Base-by-base conservation (phyloP, 371 early-diverging fungal species). In the Mucor irregularis region DNA sequence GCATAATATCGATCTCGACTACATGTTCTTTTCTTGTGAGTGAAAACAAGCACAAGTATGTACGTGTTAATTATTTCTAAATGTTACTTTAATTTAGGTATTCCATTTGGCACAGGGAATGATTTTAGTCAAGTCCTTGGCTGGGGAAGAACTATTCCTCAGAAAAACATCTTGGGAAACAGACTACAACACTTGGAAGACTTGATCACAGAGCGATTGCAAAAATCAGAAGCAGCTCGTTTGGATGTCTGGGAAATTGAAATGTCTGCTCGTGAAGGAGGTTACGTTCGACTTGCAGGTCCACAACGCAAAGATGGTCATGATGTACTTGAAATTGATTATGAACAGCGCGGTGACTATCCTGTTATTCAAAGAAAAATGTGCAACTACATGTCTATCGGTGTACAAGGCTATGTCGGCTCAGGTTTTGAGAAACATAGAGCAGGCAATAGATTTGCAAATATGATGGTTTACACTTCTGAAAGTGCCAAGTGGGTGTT, bases 91-190 rank as follows among this genome's bases (percentile, higher is more conserved):
- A 43, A 1, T 8, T 16, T 49, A 76, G 76, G 76, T 55, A 84
- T 84, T 25, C 86, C 86, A 1, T 83, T 86, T 56, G 86, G 86
- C 38, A 86, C 86, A 5, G 86, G 86, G 28, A 86, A 86, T 53
- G 86, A 86, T 53, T 80, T 86, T 53, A 71, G 80, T 26, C 84
- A 86, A 33, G 84, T 83, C 14, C 56, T 86, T 6, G 86, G 86
- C 7, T 86, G 86, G 86, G 86, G 84, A 2, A 81, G 86, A 30
- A 83, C 83, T 17, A 69, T 81, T 2, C 51, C 53, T n/a, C 63
- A 78, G 1, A 69, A 70, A 26, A 74, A 78, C 25, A 72, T 78
- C 0, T 60, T 80, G 8, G 84, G 82, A 13, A 67, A 64, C 21
- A 59, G 73, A 49, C 59, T 84, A 47, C 24, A 56, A 9, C 49